Evolutionary conservation across 306 rosid species (phyloP), one percentile per base, ranked within the genome.

Genomic region (Sechiopsis laciniata): DNA sequence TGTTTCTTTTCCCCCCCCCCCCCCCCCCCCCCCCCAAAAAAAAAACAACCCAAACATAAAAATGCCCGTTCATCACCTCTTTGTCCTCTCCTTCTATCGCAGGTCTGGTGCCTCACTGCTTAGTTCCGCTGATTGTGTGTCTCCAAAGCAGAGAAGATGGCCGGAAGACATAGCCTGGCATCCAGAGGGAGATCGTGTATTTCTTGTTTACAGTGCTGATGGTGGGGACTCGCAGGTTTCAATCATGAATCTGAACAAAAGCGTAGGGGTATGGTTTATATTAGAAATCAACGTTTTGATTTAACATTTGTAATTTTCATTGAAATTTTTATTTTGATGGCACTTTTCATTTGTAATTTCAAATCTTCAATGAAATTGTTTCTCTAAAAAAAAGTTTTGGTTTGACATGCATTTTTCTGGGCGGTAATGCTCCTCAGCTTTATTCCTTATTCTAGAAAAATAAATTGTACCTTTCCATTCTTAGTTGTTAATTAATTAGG

Each of bases 161-260:
- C 94, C 98, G 3, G 98, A 93, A 82, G 97, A 88, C 81, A 75
- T 93, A 67, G 84, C 84, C 50, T 93, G 98, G 98, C 98, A 93
- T 64, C 98, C 97, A 6, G 87, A 88, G 45, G 98, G 98, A 61
- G 79, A 80, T 75, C 78, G 85, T 72, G 61, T 93, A 66, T 90
- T 88, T 84, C 85, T 93, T 58, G 91, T 84, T 17, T 93, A 93
- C 75, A 86, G 86, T 76, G 99, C 99, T 74, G 97, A 94, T 78
- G 71, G 80, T 72, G 95, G 96, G 26, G 99, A 94, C 61, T 85
- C 95, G 54, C 99, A 94, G 85, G 58, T 91, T 71, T 91, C 97
- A 37, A 58, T 89, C 48, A 72, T 87, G 54, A 79, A 94, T 85
- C 78, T 89, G 51, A 89, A 88, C 62, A 88, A 72, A 80, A 79